Base-by-base conservation (phyloP, 2,329 filamentous ascomycete genomes). In the Nannizzia gypsea region DNA sequence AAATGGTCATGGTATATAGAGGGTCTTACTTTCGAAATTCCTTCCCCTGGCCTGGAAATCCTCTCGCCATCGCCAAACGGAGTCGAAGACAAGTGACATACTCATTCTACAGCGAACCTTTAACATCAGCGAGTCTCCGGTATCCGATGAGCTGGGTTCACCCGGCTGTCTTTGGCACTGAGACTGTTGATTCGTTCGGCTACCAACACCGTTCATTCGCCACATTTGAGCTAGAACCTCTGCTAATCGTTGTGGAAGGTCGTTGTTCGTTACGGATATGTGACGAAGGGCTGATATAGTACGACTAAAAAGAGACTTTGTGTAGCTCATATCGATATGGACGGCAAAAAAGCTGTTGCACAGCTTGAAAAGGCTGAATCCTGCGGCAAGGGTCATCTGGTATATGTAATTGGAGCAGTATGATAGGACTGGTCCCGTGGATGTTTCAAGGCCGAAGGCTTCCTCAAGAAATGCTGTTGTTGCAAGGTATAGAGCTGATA, bases 21-120 rank as follows among this genome's bases (percentile, higher is more conserved):
- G 56, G n/a, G 50, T 75, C 82, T 77, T 79, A 89, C 87, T 81
- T 75, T 90, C 87, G 59, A 90, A 79, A 63, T 85, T 86, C 68
- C 85, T 81, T 56, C 85, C 87, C 70, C 84, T 80, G 56, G 86
- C 82, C 71, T 88, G 85, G 67, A 80, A 81, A 68, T 84, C 82
- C 65, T 83, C 80, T 62, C 83, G 77, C 84, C 84, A 87, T 59
- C 83, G 78, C 83, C 83, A 86, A 20, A 86, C 82, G 17, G 81
- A 83, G 70, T 87, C 84, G 66, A 82, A 86, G 1, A 87, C 78
- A 13, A 86, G 76, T 42, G 82, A 85, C 77, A 87, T 83, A 65
- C 83, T 85, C 78, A 85, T 86, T 13, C 84, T 78, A 61, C 82
- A 85, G 31, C 83, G 79, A 31, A 87, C 82, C 64, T 82, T 84